Evolutionary conservation across 345 rosid species (phyloP).

Genomic region (Brassica rapa): DNA sequence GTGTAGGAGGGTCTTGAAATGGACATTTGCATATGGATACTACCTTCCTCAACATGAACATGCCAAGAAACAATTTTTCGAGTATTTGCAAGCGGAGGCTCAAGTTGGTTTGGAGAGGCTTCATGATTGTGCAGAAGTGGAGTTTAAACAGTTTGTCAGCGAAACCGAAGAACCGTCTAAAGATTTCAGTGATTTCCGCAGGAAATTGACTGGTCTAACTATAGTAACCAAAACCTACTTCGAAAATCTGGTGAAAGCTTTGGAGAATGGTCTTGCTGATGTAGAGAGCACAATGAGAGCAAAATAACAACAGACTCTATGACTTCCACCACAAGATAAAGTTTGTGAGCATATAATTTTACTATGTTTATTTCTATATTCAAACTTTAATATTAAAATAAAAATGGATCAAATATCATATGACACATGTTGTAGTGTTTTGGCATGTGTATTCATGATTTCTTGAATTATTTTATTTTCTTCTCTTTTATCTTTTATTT

Average conservation of each 20-base stretch:
- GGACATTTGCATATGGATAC: constrained; percentile 90
- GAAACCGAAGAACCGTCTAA: constrained; percentile 29
- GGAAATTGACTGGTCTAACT: constrained; percentile 60
- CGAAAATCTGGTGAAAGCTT: constrained; percentile 74
- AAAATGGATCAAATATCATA: too few relatives aligned
- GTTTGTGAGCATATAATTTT: not conserved
- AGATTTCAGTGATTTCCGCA: constrained; percentile 54
- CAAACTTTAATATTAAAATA: too few relatives aligned
- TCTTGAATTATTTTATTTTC: too few relatives aligned
- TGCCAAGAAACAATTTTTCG: constrained; percentile 59
- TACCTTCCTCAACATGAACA: constrained; percentile 50
- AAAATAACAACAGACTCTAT: not conserved
- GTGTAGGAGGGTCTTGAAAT: constrained; percentile 82
- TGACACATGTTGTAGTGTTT: too few relatives aligned
- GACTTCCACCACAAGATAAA: not conserved
- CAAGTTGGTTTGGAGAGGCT: constrained; percentile 32
- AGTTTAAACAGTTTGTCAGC: not conserved
- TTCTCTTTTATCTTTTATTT: too few relatives aligned
- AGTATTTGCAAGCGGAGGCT: constrained; percentile 68
- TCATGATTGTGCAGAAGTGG: constrained; percentile 32
- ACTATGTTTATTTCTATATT: too few relatives aligned
- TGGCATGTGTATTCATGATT: too few relatives aligned
- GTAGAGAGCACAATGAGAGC: constrained; percentile 28
- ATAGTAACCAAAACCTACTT: constrained; percentile 68
- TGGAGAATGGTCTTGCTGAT: constrained; percentile 76